Evolutionary conservation across 495 filamentous ascomycete genomes (phyloP).

Genomic region (Letharia lupina): DNA sequence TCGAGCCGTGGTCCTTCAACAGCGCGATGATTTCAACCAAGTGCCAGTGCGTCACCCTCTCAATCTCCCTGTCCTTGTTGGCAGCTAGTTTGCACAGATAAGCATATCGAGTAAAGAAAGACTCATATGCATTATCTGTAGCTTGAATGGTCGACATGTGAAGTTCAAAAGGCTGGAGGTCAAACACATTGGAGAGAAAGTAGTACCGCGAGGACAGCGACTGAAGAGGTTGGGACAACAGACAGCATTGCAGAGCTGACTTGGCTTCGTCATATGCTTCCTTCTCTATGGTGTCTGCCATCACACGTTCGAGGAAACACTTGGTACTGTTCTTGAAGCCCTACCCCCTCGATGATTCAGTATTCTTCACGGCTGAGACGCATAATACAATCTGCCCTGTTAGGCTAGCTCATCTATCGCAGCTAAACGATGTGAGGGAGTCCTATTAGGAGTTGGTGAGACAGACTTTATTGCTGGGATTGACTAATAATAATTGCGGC

Average conservation of each 20-base stretch:
- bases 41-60: constrained; percentile 11
- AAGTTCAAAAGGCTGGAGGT: constrained; percentile 1
- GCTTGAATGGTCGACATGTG: neutral
- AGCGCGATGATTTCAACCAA: constrained; percentile 7
- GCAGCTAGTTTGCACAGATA: constrained; percentile 14
- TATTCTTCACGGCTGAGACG: neutral
- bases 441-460: neutral
- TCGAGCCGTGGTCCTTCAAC: neutral
- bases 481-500: neutral
- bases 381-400: too few species aligned
- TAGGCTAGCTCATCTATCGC: neutral
- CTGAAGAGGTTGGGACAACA: constrained; percentile 8
- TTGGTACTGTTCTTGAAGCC: neutral
- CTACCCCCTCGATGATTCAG: neutral
- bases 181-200: constrained; percentile 12
- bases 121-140: constrained; percentile 14
- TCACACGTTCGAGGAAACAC: neutral
- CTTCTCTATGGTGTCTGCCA: constrained; percentile 2
- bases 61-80: constrained; percentile 9
- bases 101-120: constrained; percentile 18
- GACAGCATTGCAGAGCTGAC: constrained; percentile 1
- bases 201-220: constrained; percentile 1
- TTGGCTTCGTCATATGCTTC: constrained; percentile 3
- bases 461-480: neutral
- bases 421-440: neutral